phyloP scores from a whole-genome alignment of 2,329 filamentous ascomycete genomes.

The Nakataea oryzae region DNA sequence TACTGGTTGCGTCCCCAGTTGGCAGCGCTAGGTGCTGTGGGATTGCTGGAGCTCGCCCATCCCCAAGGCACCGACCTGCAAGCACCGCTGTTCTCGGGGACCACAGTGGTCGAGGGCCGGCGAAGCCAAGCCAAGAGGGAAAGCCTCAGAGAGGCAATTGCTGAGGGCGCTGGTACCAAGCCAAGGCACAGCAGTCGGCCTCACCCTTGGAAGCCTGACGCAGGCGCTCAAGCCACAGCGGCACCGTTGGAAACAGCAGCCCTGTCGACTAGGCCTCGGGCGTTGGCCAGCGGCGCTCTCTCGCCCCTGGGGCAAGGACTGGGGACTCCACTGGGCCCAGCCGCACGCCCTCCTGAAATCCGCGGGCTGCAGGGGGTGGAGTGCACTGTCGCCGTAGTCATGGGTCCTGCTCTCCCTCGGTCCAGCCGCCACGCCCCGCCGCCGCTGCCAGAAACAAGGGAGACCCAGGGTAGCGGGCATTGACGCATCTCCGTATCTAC shows the following conservation, averaged over 20 bases:
- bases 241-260: neutral
- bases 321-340: neutral
- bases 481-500: neutral
- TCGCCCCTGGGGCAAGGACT: neutral
- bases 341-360: neutral
- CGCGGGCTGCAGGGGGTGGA: neutral
- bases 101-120: neutral
- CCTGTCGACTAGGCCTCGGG: neutral
- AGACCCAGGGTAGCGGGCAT: neutral
- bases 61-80: neutral
- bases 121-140: neutral
- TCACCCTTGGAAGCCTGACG: neutral
- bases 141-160: neutral
- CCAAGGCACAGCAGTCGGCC: no score
- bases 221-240: neutral
- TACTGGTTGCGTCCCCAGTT: neutral
- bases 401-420: neutral
- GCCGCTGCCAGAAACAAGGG: neutral
- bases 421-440: neutral
- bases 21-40: no score
- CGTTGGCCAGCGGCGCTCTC: neutral
- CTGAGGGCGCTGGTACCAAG: no score
- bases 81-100: neutral
- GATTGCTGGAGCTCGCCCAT: neutral
- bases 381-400: neutral